These are phyloP conservation scores for Marasmius sp. DNA, from an alignment of 1,284 basidiomycete species.

Conservation along the genomic window DNA sequence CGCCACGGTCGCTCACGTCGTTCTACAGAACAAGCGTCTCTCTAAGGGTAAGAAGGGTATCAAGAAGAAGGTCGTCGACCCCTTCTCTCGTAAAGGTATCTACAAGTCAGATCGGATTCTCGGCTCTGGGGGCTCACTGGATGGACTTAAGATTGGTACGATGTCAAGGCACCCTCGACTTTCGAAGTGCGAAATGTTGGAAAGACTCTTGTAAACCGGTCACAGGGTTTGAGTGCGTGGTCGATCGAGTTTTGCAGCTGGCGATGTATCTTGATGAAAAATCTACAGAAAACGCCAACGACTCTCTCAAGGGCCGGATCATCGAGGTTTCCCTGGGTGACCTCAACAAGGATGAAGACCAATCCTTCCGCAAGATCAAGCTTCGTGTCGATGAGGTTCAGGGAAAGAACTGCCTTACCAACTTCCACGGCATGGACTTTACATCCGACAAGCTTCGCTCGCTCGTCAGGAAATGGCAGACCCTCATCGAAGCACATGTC, in stretches of 20 bases:
- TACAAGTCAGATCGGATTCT: neutral
- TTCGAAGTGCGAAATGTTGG: conserved; percentile 97
- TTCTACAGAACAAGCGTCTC: conserved; percentile 90
- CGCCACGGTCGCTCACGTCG: conserved; percentile 1
- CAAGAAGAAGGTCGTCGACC: conserved; percentile 99
- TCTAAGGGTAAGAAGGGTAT: conserved; percentile 99
- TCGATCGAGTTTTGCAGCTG: neutral
- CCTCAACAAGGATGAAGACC: conserved; percentile 99
- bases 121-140: neutral
- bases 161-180: conserved; percentile 98
- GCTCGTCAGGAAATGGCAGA: conserved; percentile 99
- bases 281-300: conserved; percentile 91
- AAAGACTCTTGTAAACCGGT: conserved; percentile 99
- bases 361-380: conserved; percentile 99
- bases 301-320: conserved; percentile 97
- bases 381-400: conserved; percentile 97
- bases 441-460: conserved; percentile 99
- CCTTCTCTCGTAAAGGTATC: conserved; percentile 96
- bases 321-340: conserved; percentile 97
- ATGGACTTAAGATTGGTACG: conserved; percentile 88
- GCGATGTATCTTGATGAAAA: conserved; percentile 11
- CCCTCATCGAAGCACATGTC: conserved; percentile 97
- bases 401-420: conserved; percentile 99
- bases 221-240: conserved; percentile 92
- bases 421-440: conserved; percentile 99